Base-by-base conservation (phyloP, 495 filamentous ascomycete species). In the Penicillium canariense region DNA sequence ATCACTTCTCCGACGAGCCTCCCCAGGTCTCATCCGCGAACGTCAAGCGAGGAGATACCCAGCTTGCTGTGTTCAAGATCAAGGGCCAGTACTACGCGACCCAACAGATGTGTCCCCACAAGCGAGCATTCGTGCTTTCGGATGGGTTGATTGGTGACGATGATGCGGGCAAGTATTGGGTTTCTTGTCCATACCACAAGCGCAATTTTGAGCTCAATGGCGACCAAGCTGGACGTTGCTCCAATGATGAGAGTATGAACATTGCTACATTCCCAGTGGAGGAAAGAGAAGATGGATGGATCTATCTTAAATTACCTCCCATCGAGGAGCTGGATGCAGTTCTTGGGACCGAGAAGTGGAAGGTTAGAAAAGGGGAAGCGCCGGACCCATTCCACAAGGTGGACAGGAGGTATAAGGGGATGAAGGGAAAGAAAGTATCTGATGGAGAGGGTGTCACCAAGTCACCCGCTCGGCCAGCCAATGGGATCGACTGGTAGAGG, bases 71-170 rank as follows among this genome's bases (percentile, higher is more conserved):
- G 53, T 97, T 94, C 82, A 90, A 91, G 65, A 78, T 97, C 56
- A 82, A 83, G 53, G 93, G 90, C 17, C 81, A 83, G 46, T 96
- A 82, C 72, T 94, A 92, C 66, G 88, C 90, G n/a, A 87, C 87
- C 14, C 93, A 97, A 78, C 91, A 97, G 68, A 97, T 97, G 93
- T 97, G 93, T 68, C 93, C 93, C 12, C 91, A 96, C 73, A 96
- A 96, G 73, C 88, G 92, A 25, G 85, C 92, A 0, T 97, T 97
- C 69, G 87, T 90, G 26, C 81, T 97, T 30, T 87, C 87, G 0
- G 93, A 97, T 66, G 90, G 90, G 5, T 63, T 97, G 2, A 83
- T 97, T 35, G 93, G 93, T n/a, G 87, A 96, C 36, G 83, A 86
- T 51, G 70, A 77, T 67, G 51, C 68, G 12, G 67, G 68, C 48